phyloP scores from a whole-genome alignment of 306 rosid genomes.

The Malus orientalis region DNA sequence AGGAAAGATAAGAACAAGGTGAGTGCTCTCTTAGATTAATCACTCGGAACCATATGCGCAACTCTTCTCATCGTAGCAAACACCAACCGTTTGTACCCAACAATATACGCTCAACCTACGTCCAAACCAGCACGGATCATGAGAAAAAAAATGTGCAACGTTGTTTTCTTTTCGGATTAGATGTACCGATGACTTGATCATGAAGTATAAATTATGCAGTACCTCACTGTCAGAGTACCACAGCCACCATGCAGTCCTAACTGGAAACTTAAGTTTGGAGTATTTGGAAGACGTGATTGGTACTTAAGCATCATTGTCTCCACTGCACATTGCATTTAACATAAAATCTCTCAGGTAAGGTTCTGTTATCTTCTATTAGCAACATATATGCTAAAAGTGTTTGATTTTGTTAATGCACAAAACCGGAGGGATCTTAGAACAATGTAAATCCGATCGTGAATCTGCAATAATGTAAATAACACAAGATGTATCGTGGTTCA shows the following conservation, averaged over 20 bases:
- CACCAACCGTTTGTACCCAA: constrained; percentile 40
- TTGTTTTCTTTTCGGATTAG: no score
- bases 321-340: constrained; percentile 27
- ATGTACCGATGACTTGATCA: no score
- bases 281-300: constrained; percentile 42
- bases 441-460: no score
- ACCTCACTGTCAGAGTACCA: constrained; percentile 41
- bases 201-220: neutral
- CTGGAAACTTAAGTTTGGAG: constrained; percentile 26
- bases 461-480: no score
- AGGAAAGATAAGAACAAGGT: constrained; percentile 44
- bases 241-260: constrained; percentile 34
- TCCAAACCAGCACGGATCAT: neutral
- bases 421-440: no score
- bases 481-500: no score
- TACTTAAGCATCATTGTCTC: constrained; percentile 39
- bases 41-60: constrained; percentile 52
- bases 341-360: neutral
- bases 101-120: constrained; percentile 45
- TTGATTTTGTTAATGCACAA: neutral
- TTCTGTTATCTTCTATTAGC: no score
- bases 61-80: constrained; percentile 44
- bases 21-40: constrained; percentile 39
- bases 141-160: neutral
- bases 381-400: no score